Base-by-base conservation (phyloP, 371 early-diverging fungal species). In the Conidiobolus incongruus region DNA sequence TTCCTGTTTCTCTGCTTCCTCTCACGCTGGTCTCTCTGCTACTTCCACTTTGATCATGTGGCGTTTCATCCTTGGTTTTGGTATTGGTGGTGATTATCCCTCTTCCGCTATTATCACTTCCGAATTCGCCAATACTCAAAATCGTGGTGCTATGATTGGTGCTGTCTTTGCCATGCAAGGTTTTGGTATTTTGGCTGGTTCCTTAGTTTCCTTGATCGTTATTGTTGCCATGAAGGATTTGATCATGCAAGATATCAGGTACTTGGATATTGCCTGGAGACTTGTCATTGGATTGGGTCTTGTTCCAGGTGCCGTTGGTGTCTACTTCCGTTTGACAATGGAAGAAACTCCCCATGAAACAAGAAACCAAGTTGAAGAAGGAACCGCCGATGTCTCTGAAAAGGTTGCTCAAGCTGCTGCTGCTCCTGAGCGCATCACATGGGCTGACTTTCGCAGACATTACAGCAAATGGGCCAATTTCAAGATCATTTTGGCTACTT, bases 91-190 rank as follows among this genome's bases (percentile, higher is more conserved):
- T 47, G 81, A 81, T 53, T 81, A 81, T 48, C 84, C 83, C 1
- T 61, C 81, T 54, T 76, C 79, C n/a, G 85, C 86, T 32, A 62
- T 72, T 37, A 81, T 91, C 47, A 80, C 85, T 12, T 77, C 84
- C 35, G 91, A 91, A 60, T 86, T 81, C 61, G 80, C 87, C 28
- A 55, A 72, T 21, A 62, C 72, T 45, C 66, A 72, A 45, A 65
- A 65, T 22, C 66, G 72, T 50, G 75, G 75, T 55, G 63, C 63
- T 59, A 72, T 72, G 69, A 68, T 72, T 68, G 72, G 77, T 6
- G 64, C 78, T 13, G 83, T 87, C 29, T 90, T 88, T 62, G 71
- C 85, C 40, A 87, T 88, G 86, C 89, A 88, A 59, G 91, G 88
- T 32, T 63, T 87, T 43, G 91, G 91, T 29, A 78, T 81, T 50